Evolutionary conservation across 1,139 yeast genomes (phyloP).

Genomic region (Kodamaea derodonti): DNA sequence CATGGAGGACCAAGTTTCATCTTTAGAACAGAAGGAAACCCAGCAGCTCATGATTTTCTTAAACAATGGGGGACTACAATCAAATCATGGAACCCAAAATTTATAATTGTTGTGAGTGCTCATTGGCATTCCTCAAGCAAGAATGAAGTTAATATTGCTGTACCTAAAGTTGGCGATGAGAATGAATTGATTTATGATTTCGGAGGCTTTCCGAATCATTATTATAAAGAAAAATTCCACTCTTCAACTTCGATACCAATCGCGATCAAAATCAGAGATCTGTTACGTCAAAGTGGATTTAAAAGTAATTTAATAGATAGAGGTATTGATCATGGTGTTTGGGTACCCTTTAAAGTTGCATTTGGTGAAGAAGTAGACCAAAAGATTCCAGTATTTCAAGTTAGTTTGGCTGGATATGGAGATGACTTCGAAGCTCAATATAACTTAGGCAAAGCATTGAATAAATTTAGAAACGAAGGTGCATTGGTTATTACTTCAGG

Average conservation of each 20-base stretch:
- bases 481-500: constrained; percentile 63
- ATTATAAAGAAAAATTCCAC: constrained; percentile 62
- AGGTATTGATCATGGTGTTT: constrained; percentile 79
- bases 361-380: constrained; percentile 54
- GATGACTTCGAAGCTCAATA: constrained; percentile 46
- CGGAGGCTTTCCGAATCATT: constrained; percentile 61
- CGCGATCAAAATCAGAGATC: constrained; percentile 41
- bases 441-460: constrained; percentile 53
- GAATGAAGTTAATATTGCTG: constrained; percentile 46
- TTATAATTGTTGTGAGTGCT: constrained; percentile 63
- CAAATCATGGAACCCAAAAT: constrained; percentile 55
- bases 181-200: constrained; percentile 63
- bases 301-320: constrained; percentile 42
- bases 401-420: constrained; percentile 53
- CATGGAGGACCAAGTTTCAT: constrained; percentile 82
- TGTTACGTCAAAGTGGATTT: constrained; percentile 42
- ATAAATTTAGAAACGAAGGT: constrained; percentile 38
- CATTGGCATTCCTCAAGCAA: constrained; percentile 62
- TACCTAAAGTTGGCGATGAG: constrained; percentile 29
- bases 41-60: constrained; percentile 58
- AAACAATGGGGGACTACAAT: constrained; percentile 49
- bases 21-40: constrained; percentile 40
- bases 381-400: constrained; percentile 44
- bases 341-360: constrained; percentile 77
- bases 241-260: constrained; percentile 38